These are phyloP conservation scores for Nothophaeocryptopus gaeumannii DNA, from an alignment of 2,329 filamentous ascomycete species.

Conservation along the genomic window DNA sequence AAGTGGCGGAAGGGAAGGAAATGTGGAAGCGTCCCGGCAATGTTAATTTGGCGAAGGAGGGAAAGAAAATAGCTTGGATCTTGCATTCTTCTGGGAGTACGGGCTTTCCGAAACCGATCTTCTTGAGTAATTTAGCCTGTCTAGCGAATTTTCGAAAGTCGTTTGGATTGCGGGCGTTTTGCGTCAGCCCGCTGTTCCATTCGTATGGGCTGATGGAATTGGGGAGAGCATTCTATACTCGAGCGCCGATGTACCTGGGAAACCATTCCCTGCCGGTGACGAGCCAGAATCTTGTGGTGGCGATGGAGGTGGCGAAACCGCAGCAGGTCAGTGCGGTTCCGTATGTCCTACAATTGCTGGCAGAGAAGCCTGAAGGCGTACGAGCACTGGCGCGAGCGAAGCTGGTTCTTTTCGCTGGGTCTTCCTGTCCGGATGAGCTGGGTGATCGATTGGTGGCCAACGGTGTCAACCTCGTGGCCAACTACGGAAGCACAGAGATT, in stretches of 20 bases:
- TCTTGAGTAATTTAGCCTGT: conserved; percentile 53
- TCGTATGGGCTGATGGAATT: conserved; percentile 57
- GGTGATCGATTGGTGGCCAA: conserved; percentile 33
- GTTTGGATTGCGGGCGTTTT: conserved; percentile 50
- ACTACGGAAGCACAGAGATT: conserved; percentile 54
- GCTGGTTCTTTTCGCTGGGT: conserved; percentile 35
- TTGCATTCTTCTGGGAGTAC: conserved; percentile 57
- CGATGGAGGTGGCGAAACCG: conserved; percentile 34
- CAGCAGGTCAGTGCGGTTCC: conserved; percentile 60
- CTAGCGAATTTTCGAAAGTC: conserved; percentile 50
- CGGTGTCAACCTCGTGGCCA: conserved; percentile 36
- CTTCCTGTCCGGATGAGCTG: conserved; percentile 35
- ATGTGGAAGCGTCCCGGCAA: conserved; percentile 10
- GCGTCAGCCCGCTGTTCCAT: conserved; percentile 59
- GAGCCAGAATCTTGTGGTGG: conserved; percentile 30
- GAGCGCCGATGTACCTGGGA: conserved; percentile 53
- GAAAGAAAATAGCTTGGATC: conserved; percentile 41
- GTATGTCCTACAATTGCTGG: conserved; percentile 62
- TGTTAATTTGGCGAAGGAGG: conserved; percentile 27
- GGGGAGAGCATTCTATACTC: conserved; percentile 52
- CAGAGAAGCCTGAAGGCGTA: conserved; percentile 55
- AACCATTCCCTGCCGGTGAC: conserved; percentile 58
- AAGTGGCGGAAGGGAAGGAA: conserved; percentile 12
- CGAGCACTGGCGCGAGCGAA: conserved; percentile 27
- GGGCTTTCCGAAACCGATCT: conserved; percentile 61